These are phyloP conservation scores for Geotrichum histeridarum DNA, from an alignment of 1,139 yeast genomes.

Conservation along the genomic window DNA sequence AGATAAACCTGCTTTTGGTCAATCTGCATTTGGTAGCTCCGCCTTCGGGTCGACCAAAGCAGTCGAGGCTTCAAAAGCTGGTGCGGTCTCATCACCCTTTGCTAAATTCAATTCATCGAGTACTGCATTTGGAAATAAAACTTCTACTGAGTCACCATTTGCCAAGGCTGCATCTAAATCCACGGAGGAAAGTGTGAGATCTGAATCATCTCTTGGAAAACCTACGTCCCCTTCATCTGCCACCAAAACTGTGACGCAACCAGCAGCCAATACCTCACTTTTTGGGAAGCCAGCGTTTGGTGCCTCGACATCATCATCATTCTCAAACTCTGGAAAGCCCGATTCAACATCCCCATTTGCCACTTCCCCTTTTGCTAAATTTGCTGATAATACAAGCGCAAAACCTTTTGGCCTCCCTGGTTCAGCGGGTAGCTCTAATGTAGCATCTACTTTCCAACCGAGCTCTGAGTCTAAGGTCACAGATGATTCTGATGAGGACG, in stretches of 20 bases:
- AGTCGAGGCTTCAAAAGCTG: not conserved
- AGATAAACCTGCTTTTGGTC: not conserved
- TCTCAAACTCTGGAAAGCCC: not conserved
- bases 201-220: not conserved
- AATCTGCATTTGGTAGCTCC: constrained; percentile 4
- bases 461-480: not conserved
- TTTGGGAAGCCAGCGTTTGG: constrained; percentile 14
- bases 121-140: not conserved
- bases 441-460: not conserved
- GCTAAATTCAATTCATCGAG: not conserved
- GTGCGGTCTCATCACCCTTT: not conserved
- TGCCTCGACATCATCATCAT: no score
- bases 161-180: not conserved
- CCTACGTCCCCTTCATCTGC: no score
- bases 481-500: constrained; percentile 42
- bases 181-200: not conserved
- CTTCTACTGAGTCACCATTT: not conserved
- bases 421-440: not conserved
- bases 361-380: not conserved
- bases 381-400: not conserved
- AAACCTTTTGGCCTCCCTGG: not conserved
- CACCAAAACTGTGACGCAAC: not conserved
- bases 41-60: not conserved
- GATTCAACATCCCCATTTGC: constrained; percentile 20
- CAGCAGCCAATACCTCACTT: not conserved